A percentile compares a stretch with the other conserved stretches of the same genome.
Evolutionary conservation across 352 stramenopile species (phyloP).

Genomic region (Peronospora tabacina): DNA sequence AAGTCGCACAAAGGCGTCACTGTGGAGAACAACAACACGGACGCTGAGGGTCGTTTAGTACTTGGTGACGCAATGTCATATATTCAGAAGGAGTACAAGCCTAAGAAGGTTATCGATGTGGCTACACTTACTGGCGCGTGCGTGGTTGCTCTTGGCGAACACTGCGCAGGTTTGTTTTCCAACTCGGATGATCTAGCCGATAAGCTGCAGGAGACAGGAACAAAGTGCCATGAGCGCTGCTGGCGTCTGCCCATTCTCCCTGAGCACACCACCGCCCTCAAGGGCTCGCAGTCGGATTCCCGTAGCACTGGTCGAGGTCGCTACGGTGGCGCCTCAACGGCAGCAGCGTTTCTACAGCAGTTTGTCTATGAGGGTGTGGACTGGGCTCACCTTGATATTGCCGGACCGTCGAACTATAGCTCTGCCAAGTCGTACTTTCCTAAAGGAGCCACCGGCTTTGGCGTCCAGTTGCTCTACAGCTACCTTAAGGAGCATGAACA

Average conservation of each 20-base stretch:
- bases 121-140: slow-evolving; percentile 90
- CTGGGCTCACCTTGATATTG: slow-evolving; percentile 89
- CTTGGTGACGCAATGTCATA: slow-evolving; percentile 87
- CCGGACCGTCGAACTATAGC: slow-evolving; percentile 80
- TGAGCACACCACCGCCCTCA: slow-evolving; percentile 76
- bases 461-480: slow-evolving; percentile 81
- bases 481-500: slow-evolving; percentile 77
- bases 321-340: slow-evolving; percentile 76
- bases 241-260: slow-evolving; percentile 86
- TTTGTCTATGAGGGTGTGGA: slow-evolving; percentile 82
- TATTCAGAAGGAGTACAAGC: slow-evolving; percentile 81
- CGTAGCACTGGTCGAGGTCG: slow-evolving; percentile 70
- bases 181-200: slow-evolving; percentile 85
- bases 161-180: slow-evolving; percentile 88
- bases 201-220: slow-evolving; percentile 57
- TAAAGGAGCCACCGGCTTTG: slow-evolving; percentile 79
- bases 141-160: slow-evolving; percentile 82
- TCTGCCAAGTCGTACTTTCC: slow-evolving; percentile 78
- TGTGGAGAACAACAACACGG: slow-evolving; percentile 90
- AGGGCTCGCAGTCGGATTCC: slow-evolving; percentile 71
- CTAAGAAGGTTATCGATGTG: slow-evolving; percentile 91
- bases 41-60: slow-evolving; percentile 89
- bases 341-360: slow-evolving; percentile 84
- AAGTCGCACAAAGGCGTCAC: slow-evolving; percentile 86
- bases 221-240: slow-evolving; percentile 70